Base-by-base conservation (phyloP, 176 grass and related monocot genomes). In the Secale cereale region DNA sequence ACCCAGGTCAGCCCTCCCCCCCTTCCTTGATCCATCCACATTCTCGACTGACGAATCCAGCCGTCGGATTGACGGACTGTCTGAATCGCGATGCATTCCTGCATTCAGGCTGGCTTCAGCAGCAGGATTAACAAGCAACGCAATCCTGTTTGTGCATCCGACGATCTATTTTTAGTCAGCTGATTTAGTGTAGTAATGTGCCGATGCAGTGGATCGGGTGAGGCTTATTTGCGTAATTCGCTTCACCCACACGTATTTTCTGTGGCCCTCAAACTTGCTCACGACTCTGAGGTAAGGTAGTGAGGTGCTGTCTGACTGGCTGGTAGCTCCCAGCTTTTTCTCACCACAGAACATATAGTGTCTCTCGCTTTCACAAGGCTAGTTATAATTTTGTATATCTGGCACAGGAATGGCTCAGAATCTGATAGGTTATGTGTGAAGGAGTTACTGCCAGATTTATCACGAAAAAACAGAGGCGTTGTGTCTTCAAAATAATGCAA, bases 1-100 rank as follows among this genome's bases (percentile, higher is more conserved):
- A 95, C 93, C 27, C 96, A 98, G 96, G 96, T 90, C 50, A 0
- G 33, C 1, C 48, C 64, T 2, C 2, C 14, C 0, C 6, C 11
- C 2, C 29, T 31, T 26, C 7, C 37, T 32, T 7, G 68, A 30
- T 56, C 35, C 13, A 17, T 6, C 65, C 45, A 7, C 78, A 67
- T 82, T 86, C 14, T 65, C 20, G 13, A 10, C 45, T 40, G 30
- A 14, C 3, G 4, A 31, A 33, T 66, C 32, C 40, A 28, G 27
- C 8, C 25, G 2, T 13, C 15, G 19, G 31, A 73, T 48, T 40
- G 0, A 46, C 23, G 4, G 10, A 69, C 7, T 27, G 1, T 5
- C 4, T 16, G 36, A 23, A 8, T 59, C 52, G 0, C 22, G 54
- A 57, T 57, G 1, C n/a, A 0, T 0, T 13, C n/a, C 19, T 9